Evolutionary conservation across 768 basidiomycete species (phyloP), one percentile per base, ranked within the genome.

Genomic region (Russula sp.): DNA sequence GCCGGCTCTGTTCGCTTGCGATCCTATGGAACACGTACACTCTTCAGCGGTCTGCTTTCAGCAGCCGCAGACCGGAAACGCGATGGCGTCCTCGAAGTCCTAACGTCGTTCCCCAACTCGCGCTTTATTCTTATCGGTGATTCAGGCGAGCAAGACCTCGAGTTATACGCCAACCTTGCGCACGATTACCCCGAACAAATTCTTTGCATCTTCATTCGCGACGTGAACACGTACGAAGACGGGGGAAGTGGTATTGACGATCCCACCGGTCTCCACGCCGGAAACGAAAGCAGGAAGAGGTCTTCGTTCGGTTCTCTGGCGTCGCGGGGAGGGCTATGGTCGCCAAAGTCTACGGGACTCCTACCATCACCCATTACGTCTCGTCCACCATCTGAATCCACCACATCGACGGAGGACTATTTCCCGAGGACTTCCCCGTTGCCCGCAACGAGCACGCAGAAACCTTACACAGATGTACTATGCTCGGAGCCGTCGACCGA

Each of bases 71-170:
- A 83, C 20, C 84, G 95, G 40, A 98, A 98, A 74, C 85, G 86
- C 6, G 82, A 82, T 0, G 88, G 87, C 20, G 84, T 98, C 8
- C 71, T 87, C n/a, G 90, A 94, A 44, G 78, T 92, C 22, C 76
- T 95, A 13, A 81, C 88, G 44, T 77, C 83, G 2, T 95, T 95
- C 72, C 84, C 84, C 0, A 77, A 84, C 45, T 84, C 89, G 1
- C 77, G 75, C 44, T 97, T 98, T 75, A 74, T 98, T 70, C 82
- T 95, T 54, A 79, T 98, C 45, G 96, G 96, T 7, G 96, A 98
- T 72, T 85, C 87, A 0, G 96, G 95, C 39, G 96, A 98, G 71
- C 95, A 97, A 68, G 96, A 98, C 74, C 75, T 98, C 49, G 94
- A 98, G 73, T 78, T 98, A 2, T 98, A 98, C 72, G 79, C 87